phyloP scores from a whole-genome alignment of 1,284 basidiomycete species.

The Polyporus tsugae region DNA sequence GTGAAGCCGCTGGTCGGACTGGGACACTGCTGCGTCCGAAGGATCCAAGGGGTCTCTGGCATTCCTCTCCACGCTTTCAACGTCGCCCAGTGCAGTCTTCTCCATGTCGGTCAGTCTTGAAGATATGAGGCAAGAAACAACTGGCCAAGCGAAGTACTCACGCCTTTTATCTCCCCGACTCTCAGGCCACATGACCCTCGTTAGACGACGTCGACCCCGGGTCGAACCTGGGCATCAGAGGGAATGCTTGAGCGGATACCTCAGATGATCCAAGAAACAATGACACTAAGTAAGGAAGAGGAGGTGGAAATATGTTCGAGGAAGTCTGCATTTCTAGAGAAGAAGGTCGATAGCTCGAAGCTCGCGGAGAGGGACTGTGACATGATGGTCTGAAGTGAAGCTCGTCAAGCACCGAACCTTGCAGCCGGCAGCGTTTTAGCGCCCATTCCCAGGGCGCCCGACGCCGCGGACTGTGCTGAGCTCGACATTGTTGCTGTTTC shows the following conservation, averaged over 20 bases:
- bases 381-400: not conserved
- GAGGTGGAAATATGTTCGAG: not conserved
- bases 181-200: not conserved
- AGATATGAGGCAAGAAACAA: not conserved
- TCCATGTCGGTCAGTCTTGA: conserved; percentile 17
- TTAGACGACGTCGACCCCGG: not conserved
- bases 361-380: not conserved
- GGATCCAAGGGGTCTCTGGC: conserved; percentile 1
- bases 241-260: conserved; percentile 1
- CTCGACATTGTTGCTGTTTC: no score
- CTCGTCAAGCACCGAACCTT: no score
- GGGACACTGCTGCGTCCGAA: conserved; percentile 10
- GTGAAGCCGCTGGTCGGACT: conserved; percentile 57
- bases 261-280: not conserved
- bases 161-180: conserved; percentile 9
- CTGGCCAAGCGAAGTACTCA: not conserved
- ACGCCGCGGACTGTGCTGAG: no score
- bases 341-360: not conserved
- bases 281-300: not conserved
- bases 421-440: not conserved
- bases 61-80: conserved; percentile 18
- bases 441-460: not conserved
- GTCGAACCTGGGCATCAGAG: not conserved
- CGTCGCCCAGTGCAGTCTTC: conserved; percentile 25
- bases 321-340: not conserved